Base-by-base conservation (phyloP, 768 basidiomycete species). In the Agaricus subrufescens region DNA sequence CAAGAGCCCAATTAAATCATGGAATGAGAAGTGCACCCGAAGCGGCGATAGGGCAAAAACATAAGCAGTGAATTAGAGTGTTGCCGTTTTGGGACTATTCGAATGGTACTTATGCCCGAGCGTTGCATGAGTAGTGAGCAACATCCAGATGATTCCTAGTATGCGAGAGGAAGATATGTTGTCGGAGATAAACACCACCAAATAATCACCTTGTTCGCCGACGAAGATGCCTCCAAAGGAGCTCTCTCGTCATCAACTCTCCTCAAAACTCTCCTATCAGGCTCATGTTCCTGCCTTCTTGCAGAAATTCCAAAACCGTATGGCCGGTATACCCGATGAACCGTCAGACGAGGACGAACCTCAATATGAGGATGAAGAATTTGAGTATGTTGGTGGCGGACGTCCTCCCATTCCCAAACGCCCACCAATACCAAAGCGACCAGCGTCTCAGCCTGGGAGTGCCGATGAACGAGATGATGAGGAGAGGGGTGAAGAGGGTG, bases 361-460 rank as follows among this genome's bases (percentile, higher is more conserved):
- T 1, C 54, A 44, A 38, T 49, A 42, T 26, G 54, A 56, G n/a
- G 80, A 71, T 30, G 65, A 66, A 29, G 79, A 81, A 58, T 86
- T 79, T 57, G 87, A 88, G 58, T 74, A 87, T 51, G 83, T 82
- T 48, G 86, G 83, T 10, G 82, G 80, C 7, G 87, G 87, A 2
- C 76, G 88, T 34, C 84, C 82, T 25, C 87, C 87, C n/a, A 89
- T 89, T 31, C 88, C 88, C 11, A 71, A 76, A 57, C 80, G 87
- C n/a, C 87, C 88, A 42, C 69, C 85, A 11, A 87, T 89, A 29
- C 87, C 88, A 9, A 74, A 83, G 64, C 77, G 87, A 34, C 87
- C 86, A 0, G 79, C 75, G 11, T 79, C 82, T 46, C 82, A 89
- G 54, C 84, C 81, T 7, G 87, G 88, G 49, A 89, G 87, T 61